Percentiles rank a stretch among this genome's conserved stretches.
Evolutionary conservation across 805 yeast species (phyloP).

Genomic region (Hanseniaspora hatyaiensis): DNA sequence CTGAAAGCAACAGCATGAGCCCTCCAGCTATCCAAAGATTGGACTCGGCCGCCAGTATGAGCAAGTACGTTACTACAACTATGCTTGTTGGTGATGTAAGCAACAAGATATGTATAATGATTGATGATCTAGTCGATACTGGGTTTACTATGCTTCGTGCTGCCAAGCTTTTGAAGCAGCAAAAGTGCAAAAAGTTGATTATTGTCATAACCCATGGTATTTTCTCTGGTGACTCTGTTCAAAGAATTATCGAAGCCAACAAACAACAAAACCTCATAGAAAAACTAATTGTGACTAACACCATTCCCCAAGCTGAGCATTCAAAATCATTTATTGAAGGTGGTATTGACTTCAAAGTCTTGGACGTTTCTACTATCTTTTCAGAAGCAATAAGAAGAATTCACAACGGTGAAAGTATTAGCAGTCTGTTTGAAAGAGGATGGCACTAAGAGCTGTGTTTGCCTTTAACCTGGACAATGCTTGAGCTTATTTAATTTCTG

Average conservation of each 20-base stretch:
- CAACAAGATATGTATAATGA: constrained; percentile 72
- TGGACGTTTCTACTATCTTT: constrained; percentile 78
- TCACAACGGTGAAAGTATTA: constrained; percentile 92
- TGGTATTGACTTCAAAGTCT: constrained; percentile 50
- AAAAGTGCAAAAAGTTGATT: constrained; percentile 78
- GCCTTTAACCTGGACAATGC: neutral
- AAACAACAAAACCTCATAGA: constrained; percentile 54
- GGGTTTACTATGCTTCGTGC: constrained; percentile 86
- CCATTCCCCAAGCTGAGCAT: constrained; percentile 62
- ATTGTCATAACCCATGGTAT: constrained; percentile 89
- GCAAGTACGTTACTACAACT: constrained; percentile 53
- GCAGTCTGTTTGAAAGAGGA: constrained; percentile 82
- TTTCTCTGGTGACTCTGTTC: constrained; percentile 81
- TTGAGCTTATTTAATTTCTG: neutral
- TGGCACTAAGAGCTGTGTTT: constrained; percentile 26
- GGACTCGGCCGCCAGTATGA: constrained; percentile 17
- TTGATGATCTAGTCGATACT: constrained; percentile 92
- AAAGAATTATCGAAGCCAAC: constrained; percentile 35
- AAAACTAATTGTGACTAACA: constrained; percentile 75
- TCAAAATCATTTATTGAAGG: constrained; percentile 28
- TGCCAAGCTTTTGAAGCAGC: constrained; percentile 79
- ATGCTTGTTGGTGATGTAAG: constrained; percentile 94
- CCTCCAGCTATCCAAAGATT: constrained; percentile 18
- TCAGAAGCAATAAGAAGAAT: constrained; percentile 94
- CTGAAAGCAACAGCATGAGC: constrained; percentile 22